phyloP scores from a whole-genome alignment of 2,329 filamentous ascomycete species.

The Zymoseptoria crescenta region DNA sequence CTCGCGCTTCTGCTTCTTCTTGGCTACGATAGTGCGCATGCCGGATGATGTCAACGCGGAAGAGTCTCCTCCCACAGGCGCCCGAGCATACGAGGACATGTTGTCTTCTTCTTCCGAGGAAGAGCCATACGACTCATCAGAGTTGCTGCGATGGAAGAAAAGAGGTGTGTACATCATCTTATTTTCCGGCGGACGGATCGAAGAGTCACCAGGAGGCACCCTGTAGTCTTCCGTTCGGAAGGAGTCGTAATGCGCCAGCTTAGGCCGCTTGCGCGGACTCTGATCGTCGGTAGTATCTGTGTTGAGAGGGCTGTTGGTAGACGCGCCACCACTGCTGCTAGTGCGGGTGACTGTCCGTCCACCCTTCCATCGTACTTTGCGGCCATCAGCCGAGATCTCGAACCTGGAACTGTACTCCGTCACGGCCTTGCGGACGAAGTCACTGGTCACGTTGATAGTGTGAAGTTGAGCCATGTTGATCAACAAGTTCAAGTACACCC shows the following conservation, averaged over 20 bases:
- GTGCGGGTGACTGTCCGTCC: conserved; percentile 53
- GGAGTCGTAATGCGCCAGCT: conserved; percentile 18
- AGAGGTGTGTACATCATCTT: conserved; percentile 41
- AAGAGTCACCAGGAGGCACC: conserved; percentile 1
- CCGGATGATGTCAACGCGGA: conserved; percentile 41
- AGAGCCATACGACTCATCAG: conserved; percentile 34
- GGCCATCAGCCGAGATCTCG: conserved; percentile 68
- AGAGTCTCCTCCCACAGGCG: conserved; percentile 28
- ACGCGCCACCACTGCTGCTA: conserved; percentile 48
- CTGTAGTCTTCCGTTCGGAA: conserved; percentile 3
- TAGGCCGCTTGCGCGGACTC: conserved; percentile 26
- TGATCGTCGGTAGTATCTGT: conserved; percentile 14
- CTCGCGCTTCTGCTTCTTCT: conserved; percentile 46
- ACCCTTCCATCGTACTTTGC: conserved; percentile 73
- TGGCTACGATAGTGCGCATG: conserved; percentile 32
- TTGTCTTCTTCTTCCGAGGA: conserved; percentile 28
- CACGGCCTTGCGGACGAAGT: conserved; percentile 68
- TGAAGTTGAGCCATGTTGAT: conserved; percentile 78
- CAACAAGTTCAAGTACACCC: conserved; percentile 75
- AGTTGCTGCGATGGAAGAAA: conserved; percentile 40
- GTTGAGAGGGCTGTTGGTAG: conserved; percentile 14
- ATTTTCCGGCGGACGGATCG: conserved; percentile 15
- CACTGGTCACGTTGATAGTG: conserved; percentile 71
- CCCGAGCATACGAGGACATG: conserved; percentile 26
- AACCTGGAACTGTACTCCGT: conserved; percentile 64